Base-by-base conservation (phyloP, 257 asterid species). In the Coffea eugenioides region DNA sequence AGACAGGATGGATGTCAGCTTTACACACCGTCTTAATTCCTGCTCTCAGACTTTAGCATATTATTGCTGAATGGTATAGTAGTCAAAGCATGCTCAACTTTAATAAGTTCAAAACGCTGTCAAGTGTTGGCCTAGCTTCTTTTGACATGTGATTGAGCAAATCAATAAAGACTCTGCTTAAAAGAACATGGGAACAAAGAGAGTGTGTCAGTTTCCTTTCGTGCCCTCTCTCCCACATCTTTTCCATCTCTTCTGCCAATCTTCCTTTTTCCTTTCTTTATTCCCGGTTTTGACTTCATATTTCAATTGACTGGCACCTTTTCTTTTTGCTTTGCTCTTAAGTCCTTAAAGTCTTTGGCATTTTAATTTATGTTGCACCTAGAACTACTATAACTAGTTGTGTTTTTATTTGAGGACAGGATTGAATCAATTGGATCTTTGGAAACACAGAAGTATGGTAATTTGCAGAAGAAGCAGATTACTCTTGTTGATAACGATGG, bases 401-500 rank as follows among this genome's bases (percentile, higher is more conserved):
- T 11, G 46, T 57, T 43, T 41, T 65, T 10, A 34, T 41, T 49
- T 82, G 68, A 78, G 80, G 51, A 77, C 91, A 96, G 99, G 87
- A 88, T 96, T 84, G 94, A 88, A 87, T 89, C 89, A 54, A 90
- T 96, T 83, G 96, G 96, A 67, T 77, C 94, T 9, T 79, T 91
- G 83, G 99, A 93, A 87, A 84, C 81, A 80, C 94, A 84, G 10
- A 86, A 81, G 79, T 25, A 79, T 77, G 95, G 88, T 75, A 88
- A 80, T 82, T 71, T 90, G 85, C 88, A 87, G 93, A 90, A 91
- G 82, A 93, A 85, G 84, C 95, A 91, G 86, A 89, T 96, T 31
- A 87, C 83, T 69, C 98, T 96, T 69, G 91, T 91, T 64, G 99
- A 94, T 79, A 86, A 89, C 43, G 94, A 93, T 81, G 96, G 91